Evolutionary conservation across 2,329 filamentous ascomycete species (phyloP), one percentile per base, ranked within the genome.

Genomic region (Ilyonectria destructans): DNA sequence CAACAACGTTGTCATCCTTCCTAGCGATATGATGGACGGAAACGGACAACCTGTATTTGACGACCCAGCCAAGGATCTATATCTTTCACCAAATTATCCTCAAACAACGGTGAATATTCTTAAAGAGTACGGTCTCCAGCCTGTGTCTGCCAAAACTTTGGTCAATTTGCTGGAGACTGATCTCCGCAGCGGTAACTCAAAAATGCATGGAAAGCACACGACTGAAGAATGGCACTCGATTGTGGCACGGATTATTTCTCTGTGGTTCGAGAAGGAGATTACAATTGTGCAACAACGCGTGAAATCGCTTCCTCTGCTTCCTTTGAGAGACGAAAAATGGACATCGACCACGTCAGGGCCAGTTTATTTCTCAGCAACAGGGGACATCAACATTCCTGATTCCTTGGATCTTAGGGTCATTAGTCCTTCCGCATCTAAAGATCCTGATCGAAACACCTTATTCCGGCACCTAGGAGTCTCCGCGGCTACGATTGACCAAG

Each of bases 21-120:
- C 3, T 9, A 6, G 0, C 1, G 17, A 10, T 12, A 29, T 17
- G 10, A 40, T 1, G 13, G 58, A 67, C 3, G 2, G 21, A 33
- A n/a, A 49, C 1, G 68, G 64, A 19, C n/a, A 58, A 4, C 66
- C 69, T 12, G 1, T 73, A 6, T 56, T 72, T 13, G 70, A 69
- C 15, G 52, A 68, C 8, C 40, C 61, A 2, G 5, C 9, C 17
- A 12, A 49, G 4, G 64, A 73, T 19, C 23, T 46, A 12, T 72
- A 45, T n/a, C n/a, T 69, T 40, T 71, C 71, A 5, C 13, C 63
- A 1, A 56, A 23, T 1, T 73, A 73, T 40, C 0, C 58, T 23
- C 1, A 2, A 13, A 29, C 2, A 1, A 65, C 19, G 3, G 7
- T 4, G 0, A 9, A 51, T 2, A 49, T 60, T 31, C 46, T 72